Evolutionary conservation across 495 filamentous ascomycete species (phyloP).

Genomic region (Penicillium maclennaniae): DNA sequence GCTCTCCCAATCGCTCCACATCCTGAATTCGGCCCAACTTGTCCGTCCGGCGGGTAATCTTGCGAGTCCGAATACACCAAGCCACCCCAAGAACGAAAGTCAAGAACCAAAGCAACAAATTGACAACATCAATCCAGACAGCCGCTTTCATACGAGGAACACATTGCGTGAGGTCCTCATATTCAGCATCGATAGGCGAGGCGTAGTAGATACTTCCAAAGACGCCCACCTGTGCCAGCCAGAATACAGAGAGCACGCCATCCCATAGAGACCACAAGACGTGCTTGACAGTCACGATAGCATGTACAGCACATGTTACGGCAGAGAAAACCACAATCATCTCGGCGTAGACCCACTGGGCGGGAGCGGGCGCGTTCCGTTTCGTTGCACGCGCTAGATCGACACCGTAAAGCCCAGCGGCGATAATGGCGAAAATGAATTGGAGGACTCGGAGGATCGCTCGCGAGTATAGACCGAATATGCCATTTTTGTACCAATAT

Average conservation of each 20-base stretch:
- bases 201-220: slow-evolving; percentile 65
- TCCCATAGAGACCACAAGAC: slow-evolving; percentile 60
- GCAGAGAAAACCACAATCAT: slow-evolving; percentile 56
- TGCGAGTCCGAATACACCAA: slow-evolving; percentile 15
- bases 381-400: slow-evolving; percentile 56
- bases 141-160: slow-evolving; percentile 68
- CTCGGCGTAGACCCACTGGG: slow-evolving; percentile 69
- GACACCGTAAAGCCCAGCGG: slow-evolving; percentile 66
- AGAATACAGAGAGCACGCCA: slow-evolving; percentile 62
- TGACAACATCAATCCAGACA: slow-evolving; percentile 67
- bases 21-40: not conserved
- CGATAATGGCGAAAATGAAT: slow-evolving; percentile 61
- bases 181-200: slow-evolving; percentile 46
- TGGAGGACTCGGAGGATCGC: slow-evolving; percentile 58
- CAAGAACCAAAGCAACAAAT: slow-evolving; percentile 64
- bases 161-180: slow-evolving; percentile 34
- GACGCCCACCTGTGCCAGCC: slow-evolving; percentile 65
- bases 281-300: slow-evolving; percentile 53
- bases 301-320: slow-evolving; percentile 55
- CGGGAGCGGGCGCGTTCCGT: slow-evolving; percentile 44
- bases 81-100: slow-evolving; percentile 36
- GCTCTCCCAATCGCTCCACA: not conserved
- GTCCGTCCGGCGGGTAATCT: slow-evolving; percentile 7
- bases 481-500: no score
- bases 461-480: no score